Conservation (phyloP, 75 land plant species). For the Pseudotsuga menziesii region DNA sequence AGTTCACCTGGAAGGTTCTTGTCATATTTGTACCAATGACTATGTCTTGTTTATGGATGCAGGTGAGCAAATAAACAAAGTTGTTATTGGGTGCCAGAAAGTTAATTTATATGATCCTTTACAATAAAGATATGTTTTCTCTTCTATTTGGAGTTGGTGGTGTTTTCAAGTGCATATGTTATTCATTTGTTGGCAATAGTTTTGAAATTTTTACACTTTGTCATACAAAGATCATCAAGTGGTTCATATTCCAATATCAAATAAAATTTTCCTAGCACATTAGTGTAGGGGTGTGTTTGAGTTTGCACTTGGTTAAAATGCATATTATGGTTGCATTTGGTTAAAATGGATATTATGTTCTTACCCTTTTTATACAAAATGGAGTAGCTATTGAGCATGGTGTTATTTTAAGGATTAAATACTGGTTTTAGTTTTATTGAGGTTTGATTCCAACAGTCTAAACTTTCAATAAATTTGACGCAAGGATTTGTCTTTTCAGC, state of each 20-base stretch:
- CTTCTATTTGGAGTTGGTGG: not conserved
- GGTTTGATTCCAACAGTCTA: not conserved
- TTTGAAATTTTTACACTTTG: not conserved
- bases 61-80: slow-evolving; percentile 40
- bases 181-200: not conserved
- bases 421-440: not conserved
- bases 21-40: slow-evolving; percentile 83
- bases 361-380: not conserved
- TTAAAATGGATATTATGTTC: not conserved
- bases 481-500: not conserved
- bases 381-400: too few relatives aligned
- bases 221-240: not conserved
- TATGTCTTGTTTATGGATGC: slow-evolving; percentile 84
- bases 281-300: too few relatives aligned
- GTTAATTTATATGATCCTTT: not conserved
- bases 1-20: slow-evolving; percentile 87
- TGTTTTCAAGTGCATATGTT: slow-evolving; percentile 3
- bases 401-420: not conserved
- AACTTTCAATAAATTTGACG: not conserved
- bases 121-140: not conserved
- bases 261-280: not conserved
- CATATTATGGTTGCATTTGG: not conserved
- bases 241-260: not conserved
- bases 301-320: not conserved
- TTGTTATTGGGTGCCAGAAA: not conserved